Conservation (phyloP, 2,329 filamentous ascomycete species). For the Hymenoscyphus repandus region DNA sequence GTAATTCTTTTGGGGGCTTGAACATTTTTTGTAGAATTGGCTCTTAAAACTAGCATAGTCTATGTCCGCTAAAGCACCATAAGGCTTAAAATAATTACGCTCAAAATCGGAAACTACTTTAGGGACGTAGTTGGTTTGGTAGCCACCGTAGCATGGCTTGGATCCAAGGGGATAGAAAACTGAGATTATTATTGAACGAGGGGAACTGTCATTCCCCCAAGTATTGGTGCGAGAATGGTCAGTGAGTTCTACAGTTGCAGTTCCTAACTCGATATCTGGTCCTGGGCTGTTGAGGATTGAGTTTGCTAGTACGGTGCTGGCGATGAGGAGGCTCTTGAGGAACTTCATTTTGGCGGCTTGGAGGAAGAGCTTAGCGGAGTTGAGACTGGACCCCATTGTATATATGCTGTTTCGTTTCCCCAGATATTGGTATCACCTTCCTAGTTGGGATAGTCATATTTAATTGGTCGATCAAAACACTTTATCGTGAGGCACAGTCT, state of each 20-base stretch:
- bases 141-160: constrained; percentile 8
- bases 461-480: no score
- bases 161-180: constrained; percentile 10
- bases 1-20: not conserved
- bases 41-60: constrained; percentile 1
- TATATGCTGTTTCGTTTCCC: no score
- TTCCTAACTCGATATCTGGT: not conserved
- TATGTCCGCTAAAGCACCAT: constrained; percentile 1
- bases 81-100: not conserved
- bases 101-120: not conserved
- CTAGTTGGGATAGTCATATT: no score
- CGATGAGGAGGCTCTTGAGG: no score
- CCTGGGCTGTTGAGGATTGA: not conserved
- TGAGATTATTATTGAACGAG: constrained; percentile 6
- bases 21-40: constrained; percentile 1
- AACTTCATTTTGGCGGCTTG: no score
- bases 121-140: constrained; percentile 2
- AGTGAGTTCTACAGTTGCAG: constrained; percentile 8
- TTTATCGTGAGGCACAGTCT: no score
- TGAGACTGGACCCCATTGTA: no score
- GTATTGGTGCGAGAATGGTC: constrained; percentile 9
- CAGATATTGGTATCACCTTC: no score
- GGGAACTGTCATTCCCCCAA: constrained; percentile 5
- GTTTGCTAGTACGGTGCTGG: no score
- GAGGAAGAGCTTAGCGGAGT: no score